Conservation (phyloP, 257 asterid species). For the Jacaranda copaia region DNA sequence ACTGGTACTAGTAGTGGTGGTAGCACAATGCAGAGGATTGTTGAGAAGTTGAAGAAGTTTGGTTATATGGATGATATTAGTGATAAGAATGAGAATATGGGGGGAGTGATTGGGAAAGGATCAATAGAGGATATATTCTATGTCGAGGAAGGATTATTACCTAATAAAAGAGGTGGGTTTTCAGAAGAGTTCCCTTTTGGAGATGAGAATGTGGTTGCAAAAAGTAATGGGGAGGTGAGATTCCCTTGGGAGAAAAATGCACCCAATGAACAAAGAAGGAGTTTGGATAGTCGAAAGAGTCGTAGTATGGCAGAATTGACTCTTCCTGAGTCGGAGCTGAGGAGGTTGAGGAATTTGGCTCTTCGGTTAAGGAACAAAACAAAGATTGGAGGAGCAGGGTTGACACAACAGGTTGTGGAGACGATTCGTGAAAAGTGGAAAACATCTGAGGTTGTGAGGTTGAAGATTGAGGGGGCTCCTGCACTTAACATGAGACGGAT, state of each 20-base stretch:
- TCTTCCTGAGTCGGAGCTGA: slow-evolving; percentile 80
- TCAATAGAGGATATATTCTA: slow-evolving; percentile 83
- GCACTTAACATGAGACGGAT: slow-evolving; percentile 94
- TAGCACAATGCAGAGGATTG: slow-evolving; percentile 93
- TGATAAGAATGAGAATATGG: slow-evolving; percentile 43
- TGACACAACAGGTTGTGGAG: slow-evolving; percentile 82
- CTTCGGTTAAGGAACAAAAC: slow-evolving; percentile 74
- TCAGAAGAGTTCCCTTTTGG: slow-evolving; percentile 65
- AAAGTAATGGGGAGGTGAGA: slow-evolving; percentile 52
- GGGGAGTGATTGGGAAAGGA: slow-evolving; percentile 68
- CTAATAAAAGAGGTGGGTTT: slow-evolving; percentile 83
- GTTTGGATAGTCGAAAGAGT: slow-evolving; percentile 63
- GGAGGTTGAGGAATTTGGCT: slow-evolving; percentile 75
- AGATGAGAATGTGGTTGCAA: slow-evolving; percentile 50
- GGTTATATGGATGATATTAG: slow-evolving; percentile 77
- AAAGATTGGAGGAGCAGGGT: slow-evolving; percentile 77
- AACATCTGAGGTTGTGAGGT: slow-evolving; percentile 75
- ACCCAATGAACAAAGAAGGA: slow-evolving; percentile 42
- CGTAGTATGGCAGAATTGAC: slow-evolving; percentile 81
- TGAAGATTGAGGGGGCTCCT: slow-evolving; percentile 90
- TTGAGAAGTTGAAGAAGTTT: slow-evolving; percentile 83
- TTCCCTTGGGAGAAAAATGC: slow-evolving; percentile 87
- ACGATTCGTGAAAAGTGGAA: slow-evolving; percentile 87
- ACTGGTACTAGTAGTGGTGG: slow-evolving; percentile 61
- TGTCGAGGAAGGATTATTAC: slow-evolving; percentile 85